These are phyloP conservation scores for Botryotinia calthae DNA, from an alignment of 2,329 filamentous ascomycete genomes.

Conservation along the genomic window DNA sequence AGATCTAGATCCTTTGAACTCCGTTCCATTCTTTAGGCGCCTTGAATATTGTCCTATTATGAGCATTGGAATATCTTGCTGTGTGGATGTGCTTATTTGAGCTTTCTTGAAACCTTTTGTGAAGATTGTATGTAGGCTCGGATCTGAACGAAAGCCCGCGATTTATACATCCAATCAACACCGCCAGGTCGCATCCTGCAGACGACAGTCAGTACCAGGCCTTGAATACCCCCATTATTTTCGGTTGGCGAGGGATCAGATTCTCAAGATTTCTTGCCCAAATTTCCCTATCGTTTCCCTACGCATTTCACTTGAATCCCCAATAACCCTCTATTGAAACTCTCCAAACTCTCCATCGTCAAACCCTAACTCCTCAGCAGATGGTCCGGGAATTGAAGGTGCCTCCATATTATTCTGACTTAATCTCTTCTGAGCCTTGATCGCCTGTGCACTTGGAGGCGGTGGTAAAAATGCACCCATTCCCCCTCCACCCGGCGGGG, in stretches of 20 bases:
- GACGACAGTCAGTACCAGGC: not conserved
- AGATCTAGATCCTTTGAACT: not conserved
- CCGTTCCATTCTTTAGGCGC: not conserved
- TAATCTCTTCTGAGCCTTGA: slow-evolving; percentile 58
- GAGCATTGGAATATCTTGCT: not conserved
- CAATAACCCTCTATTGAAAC: slow-evolving; percentile 49
- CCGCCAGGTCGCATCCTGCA: no score
- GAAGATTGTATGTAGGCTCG: not conserved
- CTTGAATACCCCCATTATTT: not conserved
- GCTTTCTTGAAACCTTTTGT: not conserved
- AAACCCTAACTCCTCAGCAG: slow-evolving; percentile 67
- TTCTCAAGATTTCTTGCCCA: not conserved
- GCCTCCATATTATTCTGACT: slow-evolving; percentile 48
- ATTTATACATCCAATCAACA: not conserved
- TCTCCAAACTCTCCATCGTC: slow-evolving; percentile 88
- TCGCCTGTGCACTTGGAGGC: slow-evolving; percentile 60
- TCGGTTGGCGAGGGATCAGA: not conserved
- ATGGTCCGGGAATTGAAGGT: slow-evolving; percentile 33
- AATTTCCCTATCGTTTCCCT: not conserved
- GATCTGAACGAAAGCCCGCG: no score
- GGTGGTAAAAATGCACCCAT: slow-evolving; percentile 57
- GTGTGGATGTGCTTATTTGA: not conserved
- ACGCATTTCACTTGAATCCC: not conserved
- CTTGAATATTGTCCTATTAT: not conserved
- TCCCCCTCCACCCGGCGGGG: slow-evolving; percentile 48